Conservation (phyloP, 2,329 filamentous ascomycete genomes). For the Zymoseptoria pseudotritici region DNA sequence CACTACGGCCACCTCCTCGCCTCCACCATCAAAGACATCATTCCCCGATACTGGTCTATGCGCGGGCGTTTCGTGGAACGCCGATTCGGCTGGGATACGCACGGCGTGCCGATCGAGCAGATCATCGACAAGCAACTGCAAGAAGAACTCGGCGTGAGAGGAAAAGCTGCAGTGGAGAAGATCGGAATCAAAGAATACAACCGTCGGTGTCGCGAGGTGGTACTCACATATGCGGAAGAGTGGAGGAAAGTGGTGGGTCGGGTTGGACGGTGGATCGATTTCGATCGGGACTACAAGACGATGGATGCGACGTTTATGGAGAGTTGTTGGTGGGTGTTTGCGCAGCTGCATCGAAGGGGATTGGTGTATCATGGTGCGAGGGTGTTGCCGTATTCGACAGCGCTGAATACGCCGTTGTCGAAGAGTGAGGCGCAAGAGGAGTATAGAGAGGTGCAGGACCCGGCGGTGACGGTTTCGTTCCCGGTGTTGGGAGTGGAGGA, state of each 20-base stretch:
- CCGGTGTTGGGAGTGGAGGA: constrained; percentile 52
- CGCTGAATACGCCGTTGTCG: constrained; percentile 78
- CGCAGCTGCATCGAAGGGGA: constrained; percentile 82
- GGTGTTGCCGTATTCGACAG: constrained; percentile 94
- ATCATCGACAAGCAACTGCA: constrained; percentile 84
- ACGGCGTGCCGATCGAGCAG: constrained; percentile 90
- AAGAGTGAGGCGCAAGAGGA: constrained; percentile 94
- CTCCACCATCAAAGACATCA: constrained; percentile 95
- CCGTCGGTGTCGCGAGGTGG: constrained; percentile 81
- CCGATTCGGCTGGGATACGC: constrained; percentile 91
- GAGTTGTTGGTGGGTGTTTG: constrained; percentile 94
- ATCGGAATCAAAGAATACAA: constrained; percentile 87
- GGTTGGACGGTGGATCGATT: constrained; percentile 92
- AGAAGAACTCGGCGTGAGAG: constrained; percentile 65
- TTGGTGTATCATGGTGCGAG: constrained; percentile 83
- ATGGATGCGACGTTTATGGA: constrained; percentile 98
- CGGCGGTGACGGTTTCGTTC: constrained; percentile 81
- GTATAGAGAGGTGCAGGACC: constrained; percentile 88
- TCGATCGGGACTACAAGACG: constrained; percentile 97
- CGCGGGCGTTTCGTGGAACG: constrained; percentile 88
- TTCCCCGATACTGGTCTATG: constrained; percentile 96
- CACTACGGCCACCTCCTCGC: constrained; percentile 74
- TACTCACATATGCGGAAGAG: constrained; percentile 81
- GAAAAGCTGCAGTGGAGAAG: constrained; percentile 77
- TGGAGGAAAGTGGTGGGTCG: constrained; percentile 85